Percentiles rank a stretch among this genome's conserved stretches.
Conservation (phyloP, 2,329 filamentous ascomycete species). For the Calonectria pteridis region DNA sequence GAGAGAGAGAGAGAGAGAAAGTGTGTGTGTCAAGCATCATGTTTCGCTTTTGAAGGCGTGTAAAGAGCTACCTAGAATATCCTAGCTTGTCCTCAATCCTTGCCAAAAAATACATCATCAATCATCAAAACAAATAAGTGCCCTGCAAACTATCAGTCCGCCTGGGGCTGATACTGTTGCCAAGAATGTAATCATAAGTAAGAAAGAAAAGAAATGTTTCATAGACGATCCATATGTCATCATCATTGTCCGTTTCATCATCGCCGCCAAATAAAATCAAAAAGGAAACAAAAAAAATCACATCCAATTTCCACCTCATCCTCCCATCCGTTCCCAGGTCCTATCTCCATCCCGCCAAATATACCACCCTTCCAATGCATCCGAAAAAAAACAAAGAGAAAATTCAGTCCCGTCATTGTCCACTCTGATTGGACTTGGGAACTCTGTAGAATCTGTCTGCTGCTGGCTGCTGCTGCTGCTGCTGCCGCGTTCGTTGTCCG, state of each 20-base stretch:
- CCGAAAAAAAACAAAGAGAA: conserved; percentile 14
- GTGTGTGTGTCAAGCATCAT: conserved; percentile 11
- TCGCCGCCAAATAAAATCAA: conserved; percentile 2
- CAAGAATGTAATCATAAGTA: conserved; percentile 37
- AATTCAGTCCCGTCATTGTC: conserved; percentile 32
- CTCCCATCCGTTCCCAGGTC: conserved; percentile 12
- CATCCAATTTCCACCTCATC: conserved; percentile 31
- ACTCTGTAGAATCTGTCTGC: conserved; percentile 42
- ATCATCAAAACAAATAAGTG: conserved; percentile 32
- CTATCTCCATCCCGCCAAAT: conserved; percentile 4
- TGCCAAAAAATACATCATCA: conserved; percentile 34
- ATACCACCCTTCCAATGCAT: conserved; percentile 31
- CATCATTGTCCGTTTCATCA: conserved; percentile 45
- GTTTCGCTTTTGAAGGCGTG: conserved; percentile 25
- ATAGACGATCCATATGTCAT: conserved; percentile 41
- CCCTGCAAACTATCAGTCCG: conserved; percentile 36
- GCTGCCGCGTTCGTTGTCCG: conserved; percentile 29
- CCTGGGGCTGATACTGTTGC: conserved; percentile 39
- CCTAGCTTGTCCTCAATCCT: not conserved
- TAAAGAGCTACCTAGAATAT: conserved; percentile 16
- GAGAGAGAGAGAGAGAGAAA: not conserved
- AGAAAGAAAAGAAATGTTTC: conserved; percentile 38
- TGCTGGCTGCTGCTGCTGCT: conserved; percentile 37
- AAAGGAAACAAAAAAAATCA: too few relatives aligned
- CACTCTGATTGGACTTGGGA: conserved; percentile 42